A percentile compares a stretch with the other conserved stretches of the same genome.
phyloP scores from a whole-genome alignment of 1,284 basidiomycete species.

The Veloboletus limbatus region DNA sequence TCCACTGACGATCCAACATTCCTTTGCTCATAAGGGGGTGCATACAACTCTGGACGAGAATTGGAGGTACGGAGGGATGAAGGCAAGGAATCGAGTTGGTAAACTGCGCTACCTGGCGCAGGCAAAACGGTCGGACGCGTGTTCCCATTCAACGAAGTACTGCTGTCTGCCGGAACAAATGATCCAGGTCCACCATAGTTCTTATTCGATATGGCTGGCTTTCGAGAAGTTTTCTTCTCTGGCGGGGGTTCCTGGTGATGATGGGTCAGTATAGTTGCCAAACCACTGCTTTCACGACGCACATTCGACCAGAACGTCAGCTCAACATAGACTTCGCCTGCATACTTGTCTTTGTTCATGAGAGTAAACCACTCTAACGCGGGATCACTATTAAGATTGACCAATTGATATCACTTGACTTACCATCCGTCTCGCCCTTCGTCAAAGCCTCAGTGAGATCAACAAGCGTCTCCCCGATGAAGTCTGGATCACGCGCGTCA shows the following conservation, averaged over 20 bases:
- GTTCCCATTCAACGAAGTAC: conserved; percentile 26
- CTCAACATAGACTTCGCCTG: conserved; percentile 92
- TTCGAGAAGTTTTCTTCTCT: conserved; percentile 59
- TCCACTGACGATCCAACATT: conserved; percentile 43
- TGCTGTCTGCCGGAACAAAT: conserved; percentile 58
- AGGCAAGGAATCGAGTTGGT: conserved; percentile 53
- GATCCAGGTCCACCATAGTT: conserved; percentile 76
- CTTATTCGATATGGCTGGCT: conserved; percentile 48
- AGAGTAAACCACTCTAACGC: conserved; percentile 89
- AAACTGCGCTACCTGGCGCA: conserved; percentile 39
- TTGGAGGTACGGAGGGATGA: conserved; percentile 56
- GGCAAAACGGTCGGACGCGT: conserved; percentile 31
- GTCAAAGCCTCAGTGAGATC: conserved; percentile 89
- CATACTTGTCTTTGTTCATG: conserved; percentile 87
- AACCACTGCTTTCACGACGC: conserved; percentile 35
- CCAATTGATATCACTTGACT: conserved; percentile 29
- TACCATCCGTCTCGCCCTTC: conserved; percentile 96
- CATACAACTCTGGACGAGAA: conserved; percentile 69
- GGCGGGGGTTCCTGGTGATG: conserved; percentile 64
- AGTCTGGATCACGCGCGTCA: conserved; percentile 91
- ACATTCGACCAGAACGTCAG: conserved; percentile 96
- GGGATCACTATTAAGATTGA: conserved; percentile 10
- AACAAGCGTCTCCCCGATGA: conserved; percentile 90
- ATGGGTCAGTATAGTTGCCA: conserved; percentile 8
- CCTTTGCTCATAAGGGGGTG: conserved; percentile 61